A percentile compares a stretch with the other conserved stretches of the same genome.
These are phyloP conservation scores for baker's yeast (Saccharomyces cerevisiae) DNA, from an alignment of 805 yeast genomes.

Conservation along the genomic window DNA sequence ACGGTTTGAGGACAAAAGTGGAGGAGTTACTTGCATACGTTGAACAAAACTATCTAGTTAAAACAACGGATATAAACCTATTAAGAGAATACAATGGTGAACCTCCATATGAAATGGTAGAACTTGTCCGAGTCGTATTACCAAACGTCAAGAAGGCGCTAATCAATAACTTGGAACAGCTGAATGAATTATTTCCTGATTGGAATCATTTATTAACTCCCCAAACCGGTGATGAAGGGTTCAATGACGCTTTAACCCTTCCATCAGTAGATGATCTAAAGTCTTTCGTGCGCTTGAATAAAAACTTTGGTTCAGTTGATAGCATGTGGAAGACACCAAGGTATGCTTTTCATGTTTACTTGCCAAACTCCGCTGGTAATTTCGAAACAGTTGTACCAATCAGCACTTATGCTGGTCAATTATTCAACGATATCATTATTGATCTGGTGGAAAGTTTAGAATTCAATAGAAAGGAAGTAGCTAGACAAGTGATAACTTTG, in stretches of 20 bases:
- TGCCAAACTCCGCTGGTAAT: conserved; percentile 39
- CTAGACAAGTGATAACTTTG: conserved; percentile 70
- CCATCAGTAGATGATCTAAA: conserved; percentile 34
- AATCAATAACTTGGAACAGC: conserved; percentile 36
- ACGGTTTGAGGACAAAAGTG: conserved; percentile 28
- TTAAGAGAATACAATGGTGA: conserved; percentile 21
- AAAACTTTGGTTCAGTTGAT: conserved; percentile 47
- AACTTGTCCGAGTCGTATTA: conserved; percentile 41
- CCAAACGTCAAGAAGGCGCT: conserved; percentile 40
- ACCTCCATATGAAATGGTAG: conserved; percentile 45
- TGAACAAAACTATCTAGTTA: conserved; percentile 19
- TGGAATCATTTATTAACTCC: conserved; percentile 30
- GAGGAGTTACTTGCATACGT: conserved; percentile 43
- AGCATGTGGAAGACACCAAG: conserved; percentile 61
- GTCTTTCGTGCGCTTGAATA: conserved; percentile 28
- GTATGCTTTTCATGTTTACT: conserved; percentile 52
- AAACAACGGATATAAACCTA: conserved; percentile 15
- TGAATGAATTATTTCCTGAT: conserved; percentile 35
- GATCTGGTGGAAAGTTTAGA: conserved; percentile 76
- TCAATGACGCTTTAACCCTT: conserved; percentile 27
- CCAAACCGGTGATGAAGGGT: conserved; percentile 27
- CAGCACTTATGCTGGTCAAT: conserved; percentile 44
- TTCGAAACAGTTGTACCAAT: conserved; percentile 61
- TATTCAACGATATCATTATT: conserved; percentile 65
- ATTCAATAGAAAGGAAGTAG: conserved; percentile 80